These are phyloP conservation scores for Fusarium foetens DNA, from an alignment of 2,329 filamentous ascomycete genomes.

Conservation along the genomic window DNA sequence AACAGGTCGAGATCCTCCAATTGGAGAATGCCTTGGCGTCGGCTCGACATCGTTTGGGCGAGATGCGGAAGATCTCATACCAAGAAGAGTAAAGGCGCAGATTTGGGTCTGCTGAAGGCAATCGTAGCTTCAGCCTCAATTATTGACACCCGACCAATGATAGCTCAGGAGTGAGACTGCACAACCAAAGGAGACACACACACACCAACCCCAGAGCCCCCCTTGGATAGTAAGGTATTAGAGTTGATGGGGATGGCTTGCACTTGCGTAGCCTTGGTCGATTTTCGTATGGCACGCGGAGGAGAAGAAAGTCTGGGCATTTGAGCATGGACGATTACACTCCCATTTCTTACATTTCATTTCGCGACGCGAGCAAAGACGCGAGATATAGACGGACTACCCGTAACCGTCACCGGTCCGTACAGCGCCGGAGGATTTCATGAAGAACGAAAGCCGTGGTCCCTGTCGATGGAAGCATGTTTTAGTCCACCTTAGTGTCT, in stretches of 20 bases:
- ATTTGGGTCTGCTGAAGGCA: slow-evolving; percentile 1
- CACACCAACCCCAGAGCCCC: background rate
- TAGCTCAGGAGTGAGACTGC: background rate
- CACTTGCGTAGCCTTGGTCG: slow-evolving; percentile 8
- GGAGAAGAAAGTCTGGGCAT: background rate
- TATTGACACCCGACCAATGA: background rate
- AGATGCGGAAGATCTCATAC: slow-evolving; percentile 98
- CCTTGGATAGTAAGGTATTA: slow-evolving; percentile 2
- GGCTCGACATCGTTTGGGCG: slow-evolving; percentile 84
- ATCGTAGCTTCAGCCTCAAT: slow-evolving; percentile 13
- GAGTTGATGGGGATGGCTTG: slow-evolving; percentile 16
- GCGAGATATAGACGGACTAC: slow-evolving; percentile 1
- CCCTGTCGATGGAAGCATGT: background rate
- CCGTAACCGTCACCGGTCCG: background rate
- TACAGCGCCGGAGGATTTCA: background rate
- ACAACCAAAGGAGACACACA: background rate
- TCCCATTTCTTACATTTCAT: background rate
- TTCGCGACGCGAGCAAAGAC: slow-evolving; percentile 7
- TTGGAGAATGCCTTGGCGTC: slow-evolving; percentile 86
- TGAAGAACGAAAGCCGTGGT: background rate
- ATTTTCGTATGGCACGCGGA: background rate
- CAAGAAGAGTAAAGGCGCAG: slow-evolving; percentile 70
- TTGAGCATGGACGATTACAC: background rate
- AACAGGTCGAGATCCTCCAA: slow-evolving; percentile 93
- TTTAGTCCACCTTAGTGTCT: background rate